These are phyloP conservation scores for Lichtheimia hyalospora DNA, from an alignment of 371 early-diverging fungal genomes.

Conservation along the genomic window DNA sequence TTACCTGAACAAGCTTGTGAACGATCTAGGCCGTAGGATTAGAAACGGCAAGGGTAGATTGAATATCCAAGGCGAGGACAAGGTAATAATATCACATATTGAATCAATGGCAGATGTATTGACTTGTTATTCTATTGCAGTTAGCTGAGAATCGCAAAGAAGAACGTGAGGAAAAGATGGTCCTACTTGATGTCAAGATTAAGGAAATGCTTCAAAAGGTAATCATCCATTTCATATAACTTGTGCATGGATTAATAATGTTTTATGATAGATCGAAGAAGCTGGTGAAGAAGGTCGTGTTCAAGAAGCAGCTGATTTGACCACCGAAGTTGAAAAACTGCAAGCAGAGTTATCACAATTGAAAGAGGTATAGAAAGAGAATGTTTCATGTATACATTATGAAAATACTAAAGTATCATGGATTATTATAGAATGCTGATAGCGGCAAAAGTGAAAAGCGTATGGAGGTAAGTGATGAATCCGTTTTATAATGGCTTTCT, in stretches of 20 bases:
- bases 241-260: too few species aligned
- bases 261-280: slow-evolving; percentile 52
- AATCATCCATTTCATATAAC: not conserved
- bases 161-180: slow-evolving; percentile 79
- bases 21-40: slow-evolving; percentile 78
- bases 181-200: slow-evolving; percentile 84
- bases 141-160: slow-evolving; percentile 71
- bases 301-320: slow-evolving; percentile 70
- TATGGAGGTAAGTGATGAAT: slow-evolving; percentile 13
- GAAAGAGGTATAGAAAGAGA: slow-evolving; percentile 48
- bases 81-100: slow-evolving; percentile 33
- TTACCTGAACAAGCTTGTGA: slow-evolving; percentile 67
- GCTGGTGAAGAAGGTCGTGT: slow-evolving; percentile 82
- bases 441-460: slow-evolving; percentile 16
- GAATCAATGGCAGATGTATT: not conserved
- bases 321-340: slow-evolving; percentile 64
- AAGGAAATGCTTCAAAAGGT: slow-evolving; percentile 69
- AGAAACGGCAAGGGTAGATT: slow-evolving; percentile 74
- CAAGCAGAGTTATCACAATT: slow-evolving; percentile 63
- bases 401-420: too few species aligned
- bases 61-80: slow-evolving; percentile 73
- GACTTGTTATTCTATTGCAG: slow-evolving; percentile 23
- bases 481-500: not conserved
- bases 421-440: slow-evolving; percentile 10
- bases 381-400: not conserved